Evolutionary conservation across 352 stramenopile species (phyloP), one percentile per base, ranked within the genome.

Genomic region (Phytophthora pseudosyringae): DNA sequence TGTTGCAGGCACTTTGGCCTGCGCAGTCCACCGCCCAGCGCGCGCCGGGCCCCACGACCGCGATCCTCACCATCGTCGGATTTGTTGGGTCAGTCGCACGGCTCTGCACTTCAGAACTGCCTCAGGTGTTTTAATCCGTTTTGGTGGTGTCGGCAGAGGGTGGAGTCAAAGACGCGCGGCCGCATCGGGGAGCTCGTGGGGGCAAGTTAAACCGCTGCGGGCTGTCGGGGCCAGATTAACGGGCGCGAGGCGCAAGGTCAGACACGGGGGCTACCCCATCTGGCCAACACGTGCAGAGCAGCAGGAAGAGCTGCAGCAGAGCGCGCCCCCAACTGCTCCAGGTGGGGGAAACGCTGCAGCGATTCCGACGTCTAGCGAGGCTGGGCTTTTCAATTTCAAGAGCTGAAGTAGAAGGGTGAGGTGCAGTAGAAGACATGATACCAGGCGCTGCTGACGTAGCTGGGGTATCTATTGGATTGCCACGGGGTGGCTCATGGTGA

Each of bases 11-110:
- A 18, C 11, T 49, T 7, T 3, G 12, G 18, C 43, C 16, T 35
- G 31, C 31, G 31, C 31, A 35, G 31, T 35, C 31, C 31, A 4
- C 31, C 31, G 11, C 31, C 31, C 31, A 35, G 31, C 31, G 13
- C 32, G 21, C 21, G 4, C 29, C 4, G 32, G 12, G 32, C 7
- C 18, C 32, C 39, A 26, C 15, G n/a, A 49, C 15, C 28, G 31
- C 31, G 18, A 45, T 64, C 56, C 56, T 43, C 33, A 35, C 18
- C 18, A 15, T 11, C 33, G 21, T 32, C 49, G 41, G 15, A 10
- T 59, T 67, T 67, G 15, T 31, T 67, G 59, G 59, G 32, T 67
- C 48, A 60, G 18, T 53, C 39, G 48, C 40, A 31, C 58, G 58
- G 39, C 58, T 66, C 39, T 66, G 58, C 32, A 66, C 58, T 66